phyloP scores from a whole-genome alignment of 257 asterid species.

The Marsdenia floribunda region DNA sequence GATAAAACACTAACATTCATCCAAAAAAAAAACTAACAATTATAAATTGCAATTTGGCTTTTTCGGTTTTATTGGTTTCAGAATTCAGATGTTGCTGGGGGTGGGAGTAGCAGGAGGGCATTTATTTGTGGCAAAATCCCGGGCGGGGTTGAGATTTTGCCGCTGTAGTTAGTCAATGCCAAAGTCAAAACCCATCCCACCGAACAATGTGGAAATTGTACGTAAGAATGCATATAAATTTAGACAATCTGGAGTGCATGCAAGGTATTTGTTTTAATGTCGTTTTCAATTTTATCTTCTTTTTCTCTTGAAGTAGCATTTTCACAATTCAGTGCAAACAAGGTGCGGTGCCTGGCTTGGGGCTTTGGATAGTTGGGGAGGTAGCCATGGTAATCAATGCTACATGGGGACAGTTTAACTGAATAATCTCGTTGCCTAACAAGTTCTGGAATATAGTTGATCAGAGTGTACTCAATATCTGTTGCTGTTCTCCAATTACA shows the following conservation, averaged over 20 bases:
- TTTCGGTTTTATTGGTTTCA: conserved; percentile 26
- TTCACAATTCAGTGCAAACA: conserved; percentile 25
- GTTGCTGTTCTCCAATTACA: neutral
- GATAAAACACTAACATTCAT: no score
- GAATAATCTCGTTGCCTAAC: neutral
- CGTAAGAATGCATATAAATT: neutral
- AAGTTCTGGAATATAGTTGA: neutral
- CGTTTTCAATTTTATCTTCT: neutral
- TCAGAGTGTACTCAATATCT: neutral
- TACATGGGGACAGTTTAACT: neutral
- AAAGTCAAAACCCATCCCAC: conserved; percentile 31
- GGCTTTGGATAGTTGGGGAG: conserved; percentile 39
- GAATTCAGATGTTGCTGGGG: conserved; percentile 32
- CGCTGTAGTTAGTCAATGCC: conserved; percentile 20
- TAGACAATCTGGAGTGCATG: neutral
- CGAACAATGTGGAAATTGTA: conserved; percentile 28
- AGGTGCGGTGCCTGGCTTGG: conserved; percentile 8
- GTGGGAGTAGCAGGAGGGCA: conserved; percentile 28
- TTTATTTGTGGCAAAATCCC: conserved; percentile 19
- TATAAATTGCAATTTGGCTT: conserved; percentile 23
- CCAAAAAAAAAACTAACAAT: no score
- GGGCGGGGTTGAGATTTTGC: conserved; percentile 14
- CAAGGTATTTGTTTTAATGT: no score
- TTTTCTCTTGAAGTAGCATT: neutral
- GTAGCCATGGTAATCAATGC: conserved; percentile 31